Evolutionary conservation across 768 basidiomycete genomes (phyloP).

Genomic region (Trametes elegans): DNA sequence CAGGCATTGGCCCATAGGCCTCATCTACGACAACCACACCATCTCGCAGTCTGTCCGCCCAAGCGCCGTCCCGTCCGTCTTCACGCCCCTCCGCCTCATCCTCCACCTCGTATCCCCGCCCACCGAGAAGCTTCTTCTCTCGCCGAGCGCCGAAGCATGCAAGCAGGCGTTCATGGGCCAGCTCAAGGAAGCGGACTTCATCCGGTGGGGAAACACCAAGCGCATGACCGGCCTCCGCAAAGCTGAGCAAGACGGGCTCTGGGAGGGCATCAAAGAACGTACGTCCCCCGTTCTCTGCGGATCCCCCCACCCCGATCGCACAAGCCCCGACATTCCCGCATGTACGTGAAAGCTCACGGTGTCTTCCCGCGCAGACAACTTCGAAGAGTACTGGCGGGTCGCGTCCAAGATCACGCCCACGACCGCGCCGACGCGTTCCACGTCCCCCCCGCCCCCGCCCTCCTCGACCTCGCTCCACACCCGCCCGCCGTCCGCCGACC

Average conservation of each 20-base stretch:
- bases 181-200: constrained; percentile 94
- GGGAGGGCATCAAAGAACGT: constrained; percentile 97
- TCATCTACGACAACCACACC: constrained; percentile 86
- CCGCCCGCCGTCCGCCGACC: constrained; percentile 65
- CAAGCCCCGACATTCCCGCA: no score
- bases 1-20: constrained; percentile 98
- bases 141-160: constrained; percentile 81
- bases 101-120: constrained; percentile 89
- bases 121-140: constrained; percentile 77
- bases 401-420: constrained; percentile 91
- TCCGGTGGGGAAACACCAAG: constrained; percentile 95
- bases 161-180: constrained; percentile 95
- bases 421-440: constrained; percentile 57
- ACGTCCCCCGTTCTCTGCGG: constrained; percentile 35
- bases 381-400: constrained; percentile 92
- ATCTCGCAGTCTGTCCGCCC: constrained; percentile 58
- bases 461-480: constrained; percentile 57
- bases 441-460: constrained; percentile 51
- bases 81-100: constrained; percentile 70
- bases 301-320: no score
- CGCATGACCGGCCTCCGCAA: constrained; percentile 89
- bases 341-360: no score
- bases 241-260: constrained; percentile 91
- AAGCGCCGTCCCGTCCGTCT: constrained; percentile 35
- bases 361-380: constrained; percentile 73